Percentiles rank a stretch among this genome's conserved stretches.
phyloP scores from a whole-genome alignment of 2,329 filamentous ascomycete species.

The Aphanoascus verrucosus region DNA sequence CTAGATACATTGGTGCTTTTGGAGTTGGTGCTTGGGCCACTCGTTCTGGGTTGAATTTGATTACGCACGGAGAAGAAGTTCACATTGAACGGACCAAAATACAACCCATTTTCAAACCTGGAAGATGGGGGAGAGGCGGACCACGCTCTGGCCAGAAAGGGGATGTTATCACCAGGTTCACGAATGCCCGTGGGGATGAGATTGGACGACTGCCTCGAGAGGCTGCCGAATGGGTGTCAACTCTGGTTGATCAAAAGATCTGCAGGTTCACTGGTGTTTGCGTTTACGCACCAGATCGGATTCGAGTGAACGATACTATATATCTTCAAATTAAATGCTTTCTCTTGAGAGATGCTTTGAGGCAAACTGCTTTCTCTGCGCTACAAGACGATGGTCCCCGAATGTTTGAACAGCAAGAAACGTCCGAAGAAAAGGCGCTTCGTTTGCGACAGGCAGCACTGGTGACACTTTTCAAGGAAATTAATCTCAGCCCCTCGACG shows the following conservation, averaged over 20 bases:
- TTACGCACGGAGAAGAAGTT: conserved; percentile 74
- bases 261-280: conserved; percentile 80
- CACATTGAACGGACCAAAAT: conserved; percentile 78
- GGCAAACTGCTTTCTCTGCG: conserved; percentile 50
- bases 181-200: conserved; percentile 65
- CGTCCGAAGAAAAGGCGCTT: conserved; percentile 69
- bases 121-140: conserved; percentile 36
- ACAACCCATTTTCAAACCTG: conserved; percentile 44
- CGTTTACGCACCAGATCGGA: conserved; percentile 74
- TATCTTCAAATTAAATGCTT: conserved; percentile 77
- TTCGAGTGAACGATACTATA: conserved; percentile 88
- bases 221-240: conserved; percentile 80
- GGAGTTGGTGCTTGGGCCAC: conserved; percentile 89
- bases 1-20: conserved; percentile 80
- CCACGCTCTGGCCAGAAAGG: conserved; percentile 50
- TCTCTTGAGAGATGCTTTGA: conserved; percentile 64
- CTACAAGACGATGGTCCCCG: conserved; percentile 55
- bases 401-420: conserved; percentile 77
- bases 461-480: conserved; percentile 79
- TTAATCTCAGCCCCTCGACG: conserved; percentile 66
- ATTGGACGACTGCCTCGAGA: conserved; percentile 81
- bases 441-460: conserved; percentile 76
- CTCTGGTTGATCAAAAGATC: conserved; percentile 78
- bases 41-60: conserved; percentile 60
- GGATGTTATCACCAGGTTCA: conserved; percentile 88